Percentiles rank a stretch among this genome's conserved stretches.
Evolutionary conservation across 345 rosid species (phyloP).

Genomic region (Eucalyptus albens): DNA sequence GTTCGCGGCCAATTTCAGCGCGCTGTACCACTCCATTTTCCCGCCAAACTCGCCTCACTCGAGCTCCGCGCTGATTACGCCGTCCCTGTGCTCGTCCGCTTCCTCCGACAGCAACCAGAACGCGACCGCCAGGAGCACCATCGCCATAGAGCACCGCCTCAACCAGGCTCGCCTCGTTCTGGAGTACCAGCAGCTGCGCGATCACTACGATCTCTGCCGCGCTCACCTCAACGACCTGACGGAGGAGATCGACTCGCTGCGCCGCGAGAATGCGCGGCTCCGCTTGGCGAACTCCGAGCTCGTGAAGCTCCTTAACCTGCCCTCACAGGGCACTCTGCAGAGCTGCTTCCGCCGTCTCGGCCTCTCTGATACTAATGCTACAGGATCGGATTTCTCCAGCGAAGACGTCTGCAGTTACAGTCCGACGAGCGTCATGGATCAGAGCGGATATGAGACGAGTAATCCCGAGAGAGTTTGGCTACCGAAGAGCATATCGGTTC

Average conservation of each 20-base stretch:
- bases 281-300: slow-evolving; percentile 50
- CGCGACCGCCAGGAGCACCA: not conserved
- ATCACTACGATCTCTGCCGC: slow-evolving; percentile 55
- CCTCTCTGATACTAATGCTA: not conserved
- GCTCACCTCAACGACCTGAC: slow-evolving; percentile 37
- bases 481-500: slow-evolving; percentile 71
- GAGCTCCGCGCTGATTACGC: slow-evolving; percentile 24
- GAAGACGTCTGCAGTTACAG: slow-evolving; percentile 15
- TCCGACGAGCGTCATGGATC: slow-evolving; percentile 29
- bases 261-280: slow-evolving; percentile 49
- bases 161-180: slow-evolving; percentile 58
- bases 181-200: slow-evolving; percentile 55
- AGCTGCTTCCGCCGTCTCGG: slow-evolving; percentile 15
- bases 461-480: slow-evolving; percentile 26
- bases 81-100: slow-evolving; percentile 35
- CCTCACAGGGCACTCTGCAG: slow-evolving; percentile 21
- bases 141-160: slow-evolving; percentile 49
- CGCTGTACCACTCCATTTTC: slow-evolving; percentile 54
- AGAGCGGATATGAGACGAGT: slow-evolving; percentile 4
- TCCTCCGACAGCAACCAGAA: slow-evolving; percentile 8
- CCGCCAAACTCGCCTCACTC: slow-evolving; percentile 43
- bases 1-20: slow-evolving; percentile 35
- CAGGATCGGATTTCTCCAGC: not conserved
- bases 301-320: slow-evolving; percentile 34
- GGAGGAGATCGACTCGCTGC: slow-evolving; percentile 45